Evolutionary conservation across 2,329 filamentous ascomycete genomes (phyloP).

Genomic region (Diaporthe citriasiana): DNA sequence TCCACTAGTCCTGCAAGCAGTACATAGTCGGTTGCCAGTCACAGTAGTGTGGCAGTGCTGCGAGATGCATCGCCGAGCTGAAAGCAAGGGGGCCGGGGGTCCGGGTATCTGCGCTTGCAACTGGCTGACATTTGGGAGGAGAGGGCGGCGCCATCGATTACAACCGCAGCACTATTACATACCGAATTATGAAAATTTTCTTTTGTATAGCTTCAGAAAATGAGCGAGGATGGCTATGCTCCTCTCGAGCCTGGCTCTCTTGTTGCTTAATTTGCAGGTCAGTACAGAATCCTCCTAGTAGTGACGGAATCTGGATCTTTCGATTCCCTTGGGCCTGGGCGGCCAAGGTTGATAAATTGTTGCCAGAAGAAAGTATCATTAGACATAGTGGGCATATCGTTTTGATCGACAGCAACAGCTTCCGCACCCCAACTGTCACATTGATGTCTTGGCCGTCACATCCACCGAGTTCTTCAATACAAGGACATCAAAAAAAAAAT

Average conservation of each 20-base stretch:
- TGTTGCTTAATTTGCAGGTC: too few relatives aligned
- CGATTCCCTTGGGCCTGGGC: too few relatives aligned
- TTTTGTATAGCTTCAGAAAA: background rate
- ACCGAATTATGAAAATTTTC: background rate
- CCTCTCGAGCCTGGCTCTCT: background rate
- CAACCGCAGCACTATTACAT: background rate
- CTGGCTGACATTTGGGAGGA: background rate
- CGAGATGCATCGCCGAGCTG: background rate
- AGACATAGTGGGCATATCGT: too few relatives aligned
- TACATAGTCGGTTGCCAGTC: background rate
- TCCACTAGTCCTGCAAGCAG: conserved; percentile 3
- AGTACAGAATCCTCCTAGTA: too few relatives aligned
- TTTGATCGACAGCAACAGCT: too few relatives aligned
- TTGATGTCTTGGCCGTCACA: too few relatives aligned
- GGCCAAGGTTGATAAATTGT: too few relatives aligned
- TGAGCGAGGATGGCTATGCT: background rate
- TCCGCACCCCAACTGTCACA: too few relatives aligned
- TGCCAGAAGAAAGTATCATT: too few relatives aligned
- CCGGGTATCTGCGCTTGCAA: background rate
- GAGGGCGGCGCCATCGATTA: background rate
- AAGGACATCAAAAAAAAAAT: too few relatives aligned
- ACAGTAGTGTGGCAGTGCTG: background rate
- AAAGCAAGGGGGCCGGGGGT: background rate
- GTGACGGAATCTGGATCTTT: too few relatives aligned
- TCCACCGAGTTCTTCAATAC: too few relatives aligned